Evolutionary conservation across 148 eudicot species (phyloP).

Genomic region (Heliosperma pusillum): DNA sequence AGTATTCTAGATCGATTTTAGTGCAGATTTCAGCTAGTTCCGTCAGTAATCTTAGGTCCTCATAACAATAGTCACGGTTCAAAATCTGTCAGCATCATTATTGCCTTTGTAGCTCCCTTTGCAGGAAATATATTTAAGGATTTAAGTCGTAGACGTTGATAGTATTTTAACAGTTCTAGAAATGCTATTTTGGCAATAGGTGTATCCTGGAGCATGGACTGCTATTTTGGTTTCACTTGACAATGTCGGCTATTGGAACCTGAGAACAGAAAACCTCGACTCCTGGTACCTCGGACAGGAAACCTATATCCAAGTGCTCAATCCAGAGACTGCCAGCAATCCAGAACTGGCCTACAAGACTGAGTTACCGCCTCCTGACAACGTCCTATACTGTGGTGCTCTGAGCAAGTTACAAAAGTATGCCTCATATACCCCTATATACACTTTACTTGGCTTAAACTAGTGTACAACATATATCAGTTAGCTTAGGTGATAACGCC

Average conservation of each 20-base stretch:
- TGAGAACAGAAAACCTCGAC: constrained; percentile 89
- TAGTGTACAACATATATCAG: no score
- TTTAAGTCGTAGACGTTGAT: no score
- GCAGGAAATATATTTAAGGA: no score
- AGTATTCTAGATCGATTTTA: no score
- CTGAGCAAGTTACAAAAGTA: constrained; percentile 75
- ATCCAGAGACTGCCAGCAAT: constrained; percentile 65
- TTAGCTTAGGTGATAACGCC: no score
- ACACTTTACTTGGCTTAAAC: no score
- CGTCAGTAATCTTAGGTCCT: no score
- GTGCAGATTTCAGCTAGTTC: no score
- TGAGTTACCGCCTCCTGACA: constrained; percentile 71
- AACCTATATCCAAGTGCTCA: constrained; percentile 74
- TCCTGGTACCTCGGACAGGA: constrained; percentile 98
- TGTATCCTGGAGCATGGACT: constrained; percentile 98
- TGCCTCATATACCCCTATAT: constrained; percentile 11
- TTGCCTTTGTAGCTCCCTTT: no score
- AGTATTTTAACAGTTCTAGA: not conserved
- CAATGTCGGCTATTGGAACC: constrained; percentile 92
- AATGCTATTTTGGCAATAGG: constrained; percentile 38
- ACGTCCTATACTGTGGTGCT: constrained; percentile 81
- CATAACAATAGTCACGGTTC: no score
- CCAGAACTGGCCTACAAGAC: constrained; percentile 62
- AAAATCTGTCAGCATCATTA: no score
- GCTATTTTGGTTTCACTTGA: constrained; percentile 86